Percentiles rank a stretch among this genome's conserved stretches.
phyloP scores from a whole-genome alignment of 2,329 filamentous ascomycete genomes.

The Fusarium chaquense region DNA sequence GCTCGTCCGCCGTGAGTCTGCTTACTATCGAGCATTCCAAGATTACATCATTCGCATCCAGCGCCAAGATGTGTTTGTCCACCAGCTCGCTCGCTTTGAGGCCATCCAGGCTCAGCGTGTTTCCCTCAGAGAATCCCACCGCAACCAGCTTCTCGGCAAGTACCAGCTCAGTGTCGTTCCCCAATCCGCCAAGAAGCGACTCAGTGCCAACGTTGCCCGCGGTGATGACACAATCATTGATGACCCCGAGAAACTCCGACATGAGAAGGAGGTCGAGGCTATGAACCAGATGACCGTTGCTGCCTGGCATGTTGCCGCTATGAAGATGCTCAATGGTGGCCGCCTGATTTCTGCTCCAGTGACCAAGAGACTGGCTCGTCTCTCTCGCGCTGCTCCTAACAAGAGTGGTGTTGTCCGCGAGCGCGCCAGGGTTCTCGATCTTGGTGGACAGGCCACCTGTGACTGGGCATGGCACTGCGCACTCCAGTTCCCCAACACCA shows the following conservation, averaged over 20 bases:
- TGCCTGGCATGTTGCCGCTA: slow-evolving; percentile 71
- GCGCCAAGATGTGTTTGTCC: slow-evolving; percentile 81
- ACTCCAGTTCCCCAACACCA: slow-evolving; percentile 83
- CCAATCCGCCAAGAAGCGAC: slow-evolving; percentile 76
- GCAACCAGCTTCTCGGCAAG: slow-evolving; percentile 85
- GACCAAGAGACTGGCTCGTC: slow-evolving; percentile 69
- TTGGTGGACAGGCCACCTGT: slow-evolving; percentile 85
- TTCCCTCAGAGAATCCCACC: slow-evolving; percentile 77
- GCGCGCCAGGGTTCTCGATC: slow-evolving; percentile 80
- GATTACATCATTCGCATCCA: slow-evolving; percentile 75
- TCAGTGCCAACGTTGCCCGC: slow-evolving; percentile 78
- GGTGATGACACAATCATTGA: slow-evolving; percentile 74
- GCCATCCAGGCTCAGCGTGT: slow-evolving; percentile 86
- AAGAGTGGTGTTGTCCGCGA: slow-evolving; percentile 60
- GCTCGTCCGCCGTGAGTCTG: slow-evolving; percentile 72
- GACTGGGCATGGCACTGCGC: slow-evolving; percentile 98
- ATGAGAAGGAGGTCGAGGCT: slow-evolving; percentile 84
- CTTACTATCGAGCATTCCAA: slow-evolving; percentile 91
- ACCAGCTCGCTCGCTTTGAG: slow-evolving; percentile 87
- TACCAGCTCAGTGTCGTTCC: slow-evolving; percentile 80
- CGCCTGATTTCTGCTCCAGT: slow-evolving; percentile 73
- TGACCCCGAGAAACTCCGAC: slow-evolving; percentile 71
- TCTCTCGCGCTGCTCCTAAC: slow-evolving; percentile 63
- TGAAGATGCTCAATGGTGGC: slow-evolving; percentile 73
- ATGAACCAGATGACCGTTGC: slow-evolving; percentile 75